Percentiles rank a stretch among this genome's conserved stretches.
Evolutionary conservation across 129 eudicot genomes (phyloP).

Genomic region (Lactuca saligna): DNA sequence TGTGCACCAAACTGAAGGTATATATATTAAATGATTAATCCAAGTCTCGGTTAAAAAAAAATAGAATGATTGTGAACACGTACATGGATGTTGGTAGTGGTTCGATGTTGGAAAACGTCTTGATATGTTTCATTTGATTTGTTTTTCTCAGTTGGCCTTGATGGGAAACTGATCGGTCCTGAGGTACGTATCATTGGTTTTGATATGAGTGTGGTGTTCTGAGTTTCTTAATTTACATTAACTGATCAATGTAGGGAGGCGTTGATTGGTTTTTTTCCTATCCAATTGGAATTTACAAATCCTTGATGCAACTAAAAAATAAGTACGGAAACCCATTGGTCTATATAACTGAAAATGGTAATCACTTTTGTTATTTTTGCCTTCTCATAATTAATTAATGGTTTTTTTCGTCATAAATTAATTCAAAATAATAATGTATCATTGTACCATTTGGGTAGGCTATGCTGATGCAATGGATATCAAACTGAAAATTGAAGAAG

Average conservation of each 20-base stretch:
- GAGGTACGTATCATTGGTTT: neutral
- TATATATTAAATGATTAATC: no score
- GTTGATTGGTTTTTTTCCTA: conserved; percentile 34
- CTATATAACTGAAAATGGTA: conserved; percentile 51
- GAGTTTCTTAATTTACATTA: neutral
- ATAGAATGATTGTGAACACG: no score
- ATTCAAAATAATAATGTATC: neutral
- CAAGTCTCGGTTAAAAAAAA: no score
- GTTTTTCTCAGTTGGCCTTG: neutral
- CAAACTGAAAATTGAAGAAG: conserved; percentile 27
- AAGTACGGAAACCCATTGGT: conserved; percentile 36
- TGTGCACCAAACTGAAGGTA: no score
- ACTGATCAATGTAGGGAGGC: conserved; percentile 24
- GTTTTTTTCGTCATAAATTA: neutral
- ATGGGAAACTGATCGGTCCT: neutral
- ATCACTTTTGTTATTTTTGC: neutral
- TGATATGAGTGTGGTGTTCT: neutral
- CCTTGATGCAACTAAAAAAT: conserved; percentile 23
- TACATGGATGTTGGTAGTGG: no score
- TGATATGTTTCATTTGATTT: no score
- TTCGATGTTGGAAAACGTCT: no score
- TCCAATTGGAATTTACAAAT: conserved; percentile 37
- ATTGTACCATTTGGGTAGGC: neutral
- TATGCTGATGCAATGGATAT: conserved; percentile 23
- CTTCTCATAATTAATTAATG: neutral